Evolutionary conservation across 495 filamentous ascomycete genomes (phyloP), one percentile per base, ranked within the genome.

Genomic region (Bombardia bombarda): DNA sequence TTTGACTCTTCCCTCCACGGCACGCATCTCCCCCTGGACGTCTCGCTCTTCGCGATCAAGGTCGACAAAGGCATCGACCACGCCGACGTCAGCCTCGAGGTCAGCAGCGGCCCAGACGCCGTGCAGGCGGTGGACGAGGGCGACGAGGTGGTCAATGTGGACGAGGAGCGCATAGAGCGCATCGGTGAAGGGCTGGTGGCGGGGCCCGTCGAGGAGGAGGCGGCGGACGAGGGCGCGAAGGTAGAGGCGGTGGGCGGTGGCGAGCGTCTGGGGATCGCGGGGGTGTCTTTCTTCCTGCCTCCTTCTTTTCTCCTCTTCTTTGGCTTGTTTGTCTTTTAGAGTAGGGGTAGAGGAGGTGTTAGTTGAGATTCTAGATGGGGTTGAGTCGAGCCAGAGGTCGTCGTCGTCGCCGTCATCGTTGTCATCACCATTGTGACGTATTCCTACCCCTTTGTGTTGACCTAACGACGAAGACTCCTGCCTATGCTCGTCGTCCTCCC

Each of bases 181-280:
- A 13, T 73, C 63, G 0, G 87, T 87, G 62, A 90, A 95, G 2
- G 73, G 57, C 3, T 65, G 43, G 35, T 84, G 79, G n/a, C n/a
- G n/a, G n/a, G n/a, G n/a, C n/a, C n/a, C n/a, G 1, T 78, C 78
- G 4, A 96, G 68, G 21, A 97, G 80, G 1, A 95, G 73, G 1
- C 78, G 77, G 18, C 77, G 72, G 1, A 72, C 61, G 0, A 96
- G 65, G 1, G 79, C 68, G 22, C 70, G 63, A 13, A 96, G 78
- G 54, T 92, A 93, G 20, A 72, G 63, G 5, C 79, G 72, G 58
- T 97, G 90, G 4, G 85, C 87, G 17, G 76, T 73, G 6, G 87
- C 79, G 18, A 96, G 75, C 13, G 81, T 80, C 62, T 95, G 87
- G 0, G 90, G 90, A 55, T 97, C 90, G 52, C 74, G 69, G 18